A percentile compares a stretch with the other conserved stretches of the same genome.
Conservation (phyloP, 2,329 filamentous ascomycete species). For the Ilyonectria robusta region DNA sequence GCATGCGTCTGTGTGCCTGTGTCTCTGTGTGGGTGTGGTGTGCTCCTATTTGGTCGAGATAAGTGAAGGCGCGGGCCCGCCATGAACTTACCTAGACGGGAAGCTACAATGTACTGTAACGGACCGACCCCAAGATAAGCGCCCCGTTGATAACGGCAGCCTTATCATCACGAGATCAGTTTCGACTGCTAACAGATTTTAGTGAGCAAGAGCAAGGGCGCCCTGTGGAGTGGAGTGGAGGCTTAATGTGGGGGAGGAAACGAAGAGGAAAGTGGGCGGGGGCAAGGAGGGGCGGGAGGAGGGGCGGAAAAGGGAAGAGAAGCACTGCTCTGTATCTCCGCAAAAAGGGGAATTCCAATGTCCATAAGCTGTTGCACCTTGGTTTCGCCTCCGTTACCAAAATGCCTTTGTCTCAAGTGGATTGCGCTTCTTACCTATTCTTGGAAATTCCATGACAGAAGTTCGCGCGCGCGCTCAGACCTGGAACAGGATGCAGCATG, state of each 20-base stretch:
- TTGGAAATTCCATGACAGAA: background rate
- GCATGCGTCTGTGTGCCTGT: background rate
- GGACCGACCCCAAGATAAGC: constrained; percentile 33
- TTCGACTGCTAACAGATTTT: constrained; percentile 48
- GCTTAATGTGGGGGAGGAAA: constrained; percentile 20
- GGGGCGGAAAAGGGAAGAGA: background rate
- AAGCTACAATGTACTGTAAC: constrained; percentile 30
- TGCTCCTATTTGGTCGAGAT: constrained; percentile 9
- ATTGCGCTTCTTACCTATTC: background rate
- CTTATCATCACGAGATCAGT: constrained; percentile 32
- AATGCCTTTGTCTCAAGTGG: background rate
- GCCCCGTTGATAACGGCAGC: constrained; percentile 17
- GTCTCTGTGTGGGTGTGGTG: constrained; percentile 9
- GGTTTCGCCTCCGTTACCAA: background rate
- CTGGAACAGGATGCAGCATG: too few species aligned
- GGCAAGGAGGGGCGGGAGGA: background rate
- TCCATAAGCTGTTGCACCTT: background rate
- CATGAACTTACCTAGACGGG: constrained; percentile 27
- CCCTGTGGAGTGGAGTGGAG: background rate
- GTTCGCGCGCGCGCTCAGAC: background rate
- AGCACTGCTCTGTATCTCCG: background rate
- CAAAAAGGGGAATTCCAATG: background rate
- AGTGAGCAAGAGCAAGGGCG: constrained; percentile 41
- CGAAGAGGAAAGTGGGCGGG: background rate
- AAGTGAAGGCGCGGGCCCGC: background rate